Evolutionary conservation across 345 rosid genomes (phyloP), one percentile per base, ranked within the genome.

Genomic region (Rubroshorea leprosula): DNA sequence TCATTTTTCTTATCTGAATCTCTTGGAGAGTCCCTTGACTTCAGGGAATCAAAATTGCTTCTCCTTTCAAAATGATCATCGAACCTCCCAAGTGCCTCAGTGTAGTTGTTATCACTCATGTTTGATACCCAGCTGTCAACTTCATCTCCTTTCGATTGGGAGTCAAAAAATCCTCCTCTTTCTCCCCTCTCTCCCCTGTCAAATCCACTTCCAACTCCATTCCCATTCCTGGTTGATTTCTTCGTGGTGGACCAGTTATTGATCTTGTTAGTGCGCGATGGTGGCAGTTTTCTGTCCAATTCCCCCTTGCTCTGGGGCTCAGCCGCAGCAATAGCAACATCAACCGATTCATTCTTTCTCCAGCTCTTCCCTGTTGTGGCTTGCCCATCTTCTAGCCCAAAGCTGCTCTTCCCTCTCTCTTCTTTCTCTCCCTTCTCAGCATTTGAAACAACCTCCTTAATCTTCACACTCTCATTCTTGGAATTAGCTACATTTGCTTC

Each of bases 91-190:
- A 51, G 59, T 25, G 53, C 58, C 65, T 72, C 66, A 63, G 23
- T 3, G 58, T 57, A 58, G 58, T 49, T 18, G 39, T 60, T 62
- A 53, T 43, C 13, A 46, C 52, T 55, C 74, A 83, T 93, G 52
- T 71, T 72, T 2, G 92, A 63, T 18, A 78, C 83, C 99, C 99
- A 93, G 65, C 74, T 89, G 19, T 83, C 90, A 14, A 73, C 76
- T 68, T 89, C 99, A 57, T 93, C 97, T 16, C 97, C 97, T 66
- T 84, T 89, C 0, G 99, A 86, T 64, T 76, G 89, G 14, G 93
- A 83, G 46, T 83, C 84, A n/a, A 82, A 81, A 73, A 87, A 69
- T 24, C 82, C 79, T 0, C 70, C 74, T 23, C 72, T 59, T 5
- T 70, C 71, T 13, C 76, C 58, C 71, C 89, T 63, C 13, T 81